Percentiles rank a stretch among this genome's conserved stretches.
These are phyloP conservation scores for Salix caprea DNA, from an alignment of 345 rosid species.

Conservation along the genomic window DNA sequence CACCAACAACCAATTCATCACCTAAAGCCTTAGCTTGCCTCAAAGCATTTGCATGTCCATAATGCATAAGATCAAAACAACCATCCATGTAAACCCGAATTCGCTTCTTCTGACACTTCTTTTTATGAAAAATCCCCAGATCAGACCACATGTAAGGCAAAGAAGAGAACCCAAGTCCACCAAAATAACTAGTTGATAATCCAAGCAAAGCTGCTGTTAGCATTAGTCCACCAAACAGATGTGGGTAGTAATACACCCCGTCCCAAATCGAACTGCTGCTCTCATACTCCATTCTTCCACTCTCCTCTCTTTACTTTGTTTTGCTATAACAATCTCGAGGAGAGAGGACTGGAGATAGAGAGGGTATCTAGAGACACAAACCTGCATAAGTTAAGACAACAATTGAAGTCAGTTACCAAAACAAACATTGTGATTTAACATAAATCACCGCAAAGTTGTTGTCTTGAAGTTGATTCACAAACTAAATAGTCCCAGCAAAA, in stretches of 20 bases:
- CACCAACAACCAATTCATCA: conserved; percentile 86
- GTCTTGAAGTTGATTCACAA: background rate
- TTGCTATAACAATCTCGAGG: background rate
- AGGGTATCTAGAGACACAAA: background rate
- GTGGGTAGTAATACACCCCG: conserved; percentile 50
- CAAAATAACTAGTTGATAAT: conserved; percentile 54
- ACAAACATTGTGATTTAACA: background rate
- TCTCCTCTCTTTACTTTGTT: background rate
- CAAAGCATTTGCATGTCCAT: conserved; percentile 88
- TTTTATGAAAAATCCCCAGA: conserved; percentile 41
- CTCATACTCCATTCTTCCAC: conserved; percentile 42
- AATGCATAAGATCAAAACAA: conserved; percentile 97
- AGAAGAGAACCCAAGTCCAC: conserved; percentile 49
- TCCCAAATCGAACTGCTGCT: conserved; percentile 60
- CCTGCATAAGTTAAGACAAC: background rate
- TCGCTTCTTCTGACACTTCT: conserved; percentile 40
- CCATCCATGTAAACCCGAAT: conserved; percentile 97
- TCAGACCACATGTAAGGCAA: conserved; percentile 40
- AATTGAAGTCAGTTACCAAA: background rate
- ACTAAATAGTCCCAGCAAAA: background rate
- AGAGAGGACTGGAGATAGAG: background rate
- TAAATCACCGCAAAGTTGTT: background rate
- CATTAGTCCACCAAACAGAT: conserved; percentile 62
- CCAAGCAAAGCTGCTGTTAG: conserved; percentile 61
- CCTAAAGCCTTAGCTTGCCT: conserved; percentile 90